phyloP scores from a whole-genome alignment of 164 flowering plant genomes.

The Magnolia officinalis region DNA sequence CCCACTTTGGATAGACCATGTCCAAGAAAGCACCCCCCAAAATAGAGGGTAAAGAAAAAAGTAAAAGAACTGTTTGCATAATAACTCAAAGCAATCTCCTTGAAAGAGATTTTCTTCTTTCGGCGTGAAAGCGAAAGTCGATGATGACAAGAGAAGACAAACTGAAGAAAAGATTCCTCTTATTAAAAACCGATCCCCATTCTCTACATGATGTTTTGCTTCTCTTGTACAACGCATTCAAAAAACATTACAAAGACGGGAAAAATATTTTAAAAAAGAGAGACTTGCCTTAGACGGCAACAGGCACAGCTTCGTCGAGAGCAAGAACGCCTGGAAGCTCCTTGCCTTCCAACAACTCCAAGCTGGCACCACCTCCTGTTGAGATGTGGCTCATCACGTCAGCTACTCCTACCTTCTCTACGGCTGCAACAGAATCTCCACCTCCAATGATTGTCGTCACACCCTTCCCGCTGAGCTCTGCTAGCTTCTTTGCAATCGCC shows the following conservation, averaged over 20 bases:
- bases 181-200: not conserved
- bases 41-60: too few relatives aligned
- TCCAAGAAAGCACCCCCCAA: too few relatives aligned
- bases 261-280: not conserved
- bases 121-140: too few relatives aligned
- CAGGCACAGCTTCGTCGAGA: constrained; percentile 35
- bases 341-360: constrained; percentile 57
- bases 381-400: constrained; percentile 66
- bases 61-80: too few relatives aligned
- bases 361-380: constrained; percentile 56
- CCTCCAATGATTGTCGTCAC: constrained; percentile 64
- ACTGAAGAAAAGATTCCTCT: not conserved
- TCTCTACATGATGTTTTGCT: not conserved
- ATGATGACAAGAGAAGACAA: too few relatives aligned
- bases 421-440: constrained; percentile 65
- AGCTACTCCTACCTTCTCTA: constrained; percentile 53
- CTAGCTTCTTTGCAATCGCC: constrained; percentile 51
- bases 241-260: not conserved
- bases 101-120: too few relatives aligned
- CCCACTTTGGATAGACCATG: too few relatives aligned
- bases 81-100: too few relatives aligned
- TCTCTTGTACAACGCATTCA: not conserved
- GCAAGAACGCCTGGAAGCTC: constrained; percentile 58
- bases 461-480: constrained; percentile 46
- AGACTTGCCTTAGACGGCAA: constrained; percentile 1